Conservation (phyloP, 345 rosid species). For the Camelina laxa region DNA sequence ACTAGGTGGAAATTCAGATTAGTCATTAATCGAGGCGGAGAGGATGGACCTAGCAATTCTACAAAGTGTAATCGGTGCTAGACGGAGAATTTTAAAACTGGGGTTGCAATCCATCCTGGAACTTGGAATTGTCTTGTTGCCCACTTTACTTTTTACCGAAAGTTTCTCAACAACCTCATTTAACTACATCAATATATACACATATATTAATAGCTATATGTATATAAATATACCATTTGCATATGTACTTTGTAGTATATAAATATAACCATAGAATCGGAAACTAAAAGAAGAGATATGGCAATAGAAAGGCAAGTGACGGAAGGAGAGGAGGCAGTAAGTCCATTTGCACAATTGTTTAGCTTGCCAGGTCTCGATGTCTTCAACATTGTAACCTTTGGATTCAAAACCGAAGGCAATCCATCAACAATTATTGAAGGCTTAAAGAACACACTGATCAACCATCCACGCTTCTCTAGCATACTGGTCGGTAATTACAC, state of each 20-base stretch:
- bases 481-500: background rate
- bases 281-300: background rate
- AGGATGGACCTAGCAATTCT: too few relatives aligned
- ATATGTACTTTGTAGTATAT: background rate
- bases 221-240: background rate
- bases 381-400: background rate
- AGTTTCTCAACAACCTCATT: background rate
- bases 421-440: background rate
- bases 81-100: too few relatives aligned
- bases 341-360: background rate
- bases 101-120: too few relatives aligned
- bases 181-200: too few relatives aligned
- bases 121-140: too few relatives aligned
- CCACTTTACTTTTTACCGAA: too few relatives aligned
- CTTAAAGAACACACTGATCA: background rate
- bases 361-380: background rate
- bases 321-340: background rate
- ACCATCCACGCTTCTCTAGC: slow-evolving; percentile 17
- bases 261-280: background rate
- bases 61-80: too few relatives aligned
- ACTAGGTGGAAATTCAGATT: too few relatives aligned
- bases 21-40: too few relatives aligned
- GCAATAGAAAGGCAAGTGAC: background rate
- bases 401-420: background rate
- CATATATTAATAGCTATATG: background rate